Conservation (phyloP, 2,329 filamentous ascomycete genomes). For the Diplodia seriata region DNA sequence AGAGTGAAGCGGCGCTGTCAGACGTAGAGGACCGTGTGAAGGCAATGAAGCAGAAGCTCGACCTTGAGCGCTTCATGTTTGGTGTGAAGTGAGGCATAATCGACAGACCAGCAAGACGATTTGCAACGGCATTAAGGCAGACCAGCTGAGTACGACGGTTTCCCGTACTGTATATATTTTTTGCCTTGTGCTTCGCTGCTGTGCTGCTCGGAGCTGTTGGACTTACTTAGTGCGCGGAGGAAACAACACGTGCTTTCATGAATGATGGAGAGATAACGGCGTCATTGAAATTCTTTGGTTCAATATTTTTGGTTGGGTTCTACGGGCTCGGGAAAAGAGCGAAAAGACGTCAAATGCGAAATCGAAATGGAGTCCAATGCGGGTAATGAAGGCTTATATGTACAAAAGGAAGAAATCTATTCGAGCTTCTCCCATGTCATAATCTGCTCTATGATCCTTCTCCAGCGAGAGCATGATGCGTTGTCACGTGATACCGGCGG, state of each 20-base stretch:
- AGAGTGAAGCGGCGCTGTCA: slow-evolving; percentile 39
- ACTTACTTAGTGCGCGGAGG: neutral
- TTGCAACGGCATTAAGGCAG: too few species aligned
- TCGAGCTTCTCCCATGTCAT: neutral
- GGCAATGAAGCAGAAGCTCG: slow-evolving; percentile 6
- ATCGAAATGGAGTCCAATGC: neutral
- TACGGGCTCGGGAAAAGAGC: neutral
- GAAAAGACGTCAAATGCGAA: neutral
- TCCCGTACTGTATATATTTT: slow-evolving; percentile 11
- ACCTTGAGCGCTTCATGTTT: slow-evolving; percentile 26
- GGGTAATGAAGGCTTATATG: neutral
- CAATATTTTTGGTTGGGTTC: neutral
- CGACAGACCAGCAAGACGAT: neutral
- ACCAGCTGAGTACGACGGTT: neutral
- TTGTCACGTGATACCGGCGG: neutral
- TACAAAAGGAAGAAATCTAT: neutral
- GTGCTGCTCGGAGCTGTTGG: slow-evolving; percentile 3
- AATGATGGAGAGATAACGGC: slow-evolving; percentile 11
- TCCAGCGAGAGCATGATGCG: neutral
- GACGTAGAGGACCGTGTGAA: neutral
- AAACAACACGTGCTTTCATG: neutral
- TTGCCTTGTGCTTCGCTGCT: neutral
- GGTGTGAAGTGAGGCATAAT: slow-evolving; percentile 3
- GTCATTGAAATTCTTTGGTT: slow-evolving; percentile 1
- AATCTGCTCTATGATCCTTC: neutral